Evolutionary conservation across 2,329 filamentous ascomycete species (phyloP).

Genomic region (Aureobasidium uvarum): DNA sequence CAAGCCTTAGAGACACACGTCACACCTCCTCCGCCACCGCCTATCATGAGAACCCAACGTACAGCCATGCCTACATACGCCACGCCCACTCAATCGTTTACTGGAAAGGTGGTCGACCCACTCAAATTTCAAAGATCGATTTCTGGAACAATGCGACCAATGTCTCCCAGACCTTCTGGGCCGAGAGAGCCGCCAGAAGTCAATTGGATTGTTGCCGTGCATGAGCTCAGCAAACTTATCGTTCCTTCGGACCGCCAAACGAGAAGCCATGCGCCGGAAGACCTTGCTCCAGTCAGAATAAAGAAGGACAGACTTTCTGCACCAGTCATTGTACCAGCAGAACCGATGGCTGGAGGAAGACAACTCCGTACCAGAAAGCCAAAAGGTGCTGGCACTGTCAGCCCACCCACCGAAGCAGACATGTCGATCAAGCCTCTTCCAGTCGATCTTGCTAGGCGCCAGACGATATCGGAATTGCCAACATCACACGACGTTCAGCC

Average conservation of each 20-base stretch:
- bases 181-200: conserved; percentile 77
- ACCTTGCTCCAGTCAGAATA: conserved; percentile 62
- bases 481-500: not conserved
- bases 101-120: conserved; percentile 71
- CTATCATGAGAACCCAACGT: conserved; percentile 56
- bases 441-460: conserved; percentile 23
- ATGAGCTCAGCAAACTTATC: conserved; percentile 77
- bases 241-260: conserved; percentile 75
- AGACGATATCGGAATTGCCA: conserved; percentile 29
- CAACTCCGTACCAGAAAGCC: conserved; percentile 70
- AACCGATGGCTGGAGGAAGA: conserved; percentile 59
- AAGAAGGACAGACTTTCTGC: conserved; percentile 61
- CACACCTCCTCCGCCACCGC: conserved; percentile 51
- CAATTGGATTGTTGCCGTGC: conserved; percentile 78
- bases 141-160: conserved; percentile 53
- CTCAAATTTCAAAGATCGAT: conserved; percentile 63
- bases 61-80: conserved; percentile 69
- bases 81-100: conserved; percentile 83
- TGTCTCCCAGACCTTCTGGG: conserved; percentile 44
- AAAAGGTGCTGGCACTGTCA: conserved; percentile 48
- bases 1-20: conserved; percentile 66
- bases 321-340: conserved; percentile 45
- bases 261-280: conserved; percentile 71
- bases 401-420: conserved; percentile 22
- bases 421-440: not conserved